phyloP scores from a whole-genome alignment of 1,139 yeast species.

The Scheffersomyces stambukii region DNA sequence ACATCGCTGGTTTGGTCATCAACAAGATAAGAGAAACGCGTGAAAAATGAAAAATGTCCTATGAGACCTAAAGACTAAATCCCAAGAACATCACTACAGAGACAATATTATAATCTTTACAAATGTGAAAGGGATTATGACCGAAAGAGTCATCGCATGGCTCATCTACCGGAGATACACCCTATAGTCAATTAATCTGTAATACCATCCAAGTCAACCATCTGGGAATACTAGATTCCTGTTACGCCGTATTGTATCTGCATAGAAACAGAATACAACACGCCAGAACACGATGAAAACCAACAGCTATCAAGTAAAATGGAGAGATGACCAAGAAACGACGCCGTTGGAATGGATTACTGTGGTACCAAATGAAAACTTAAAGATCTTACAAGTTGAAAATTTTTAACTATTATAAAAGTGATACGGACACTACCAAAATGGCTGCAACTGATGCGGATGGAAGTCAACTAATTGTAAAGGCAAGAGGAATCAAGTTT shows the following conservation, averaged over 20 bases:
- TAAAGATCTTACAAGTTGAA: constrained; percentile 2
- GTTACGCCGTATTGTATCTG: too few species aligned
- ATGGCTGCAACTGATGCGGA: too few species aligned
- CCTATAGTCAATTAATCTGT: constrained; percentile 25
- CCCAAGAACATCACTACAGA: not conserved
- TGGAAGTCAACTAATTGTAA: too few species aligned
- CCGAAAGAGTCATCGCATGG: constrained; percentile 39
- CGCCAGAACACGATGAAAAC: constrained; percentile 5
- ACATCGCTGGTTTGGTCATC: constrained; percentile 7
- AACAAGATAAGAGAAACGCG: constrained; percentile 1
- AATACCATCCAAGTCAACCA: constrained; percentile 14
- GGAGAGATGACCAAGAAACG: constrained; percentile 19
- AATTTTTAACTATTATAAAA: constrained; percentile 3
- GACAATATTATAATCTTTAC: too few species aligned
- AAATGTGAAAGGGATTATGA: constrained; percentile 42
- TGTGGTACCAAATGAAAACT: constrained; percentile 2
- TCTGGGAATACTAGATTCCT: too few species aligned
- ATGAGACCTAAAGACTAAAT: not conserved
- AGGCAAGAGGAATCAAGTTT: too few species aligned
- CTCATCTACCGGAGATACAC: constrained; percentile 50
- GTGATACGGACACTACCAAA: constrained; percentile 1
- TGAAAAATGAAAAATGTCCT: not conserved
- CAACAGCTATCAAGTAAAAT: constrained; percentile 34
- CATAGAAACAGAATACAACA: constrained; percentile 3
- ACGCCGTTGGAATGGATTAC: constrained; percentile 35